These are phyloP conservation scores for Suillus bovinus DNA, from an alignment of 768 basidiomycete species.

Conservation along the genomic window DNA sequence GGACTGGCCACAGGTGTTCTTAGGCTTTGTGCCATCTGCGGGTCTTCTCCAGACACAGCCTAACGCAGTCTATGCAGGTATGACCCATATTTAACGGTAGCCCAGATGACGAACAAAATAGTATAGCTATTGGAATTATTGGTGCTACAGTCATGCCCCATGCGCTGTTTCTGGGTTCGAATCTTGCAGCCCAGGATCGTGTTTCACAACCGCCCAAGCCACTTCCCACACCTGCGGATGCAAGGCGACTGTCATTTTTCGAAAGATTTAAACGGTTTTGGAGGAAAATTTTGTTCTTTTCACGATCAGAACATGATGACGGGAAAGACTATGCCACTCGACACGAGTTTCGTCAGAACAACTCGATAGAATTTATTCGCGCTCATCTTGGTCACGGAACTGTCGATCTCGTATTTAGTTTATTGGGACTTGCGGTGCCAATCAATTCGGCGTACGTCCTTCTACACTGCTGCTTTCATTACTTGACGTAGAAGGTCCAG, in stretches of 20 bases:
- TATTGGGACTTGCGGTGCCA: constrained; percentile 46
- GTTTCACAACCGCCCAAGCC: constrained; percentile 24
- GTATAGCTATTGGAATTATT: constrained; percentile 38
- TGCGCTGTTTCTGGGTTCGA: constrained; percentile 54
- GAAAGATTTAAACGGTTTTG: constrained; percentile 4
- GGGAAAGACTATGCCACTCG: constrained; percentile 10
- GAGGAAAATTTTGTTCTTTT: constrained; percentile 11
- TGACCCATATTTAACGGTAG: constrained; percentile 1
- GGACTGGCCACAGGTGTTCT: constrained; percentile 42
- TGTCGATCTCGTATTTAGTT: constrained; percentile 45
- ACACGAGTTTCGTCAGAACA: constrained; percentile 31
- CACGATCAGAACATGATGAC: constrained; percentile 10
- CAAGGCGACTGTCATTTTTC: constrained; percentile 2
- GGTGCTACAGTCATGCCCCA: constrained; percentile 64
- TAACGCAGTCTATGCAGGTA: constrained; percentile 35
- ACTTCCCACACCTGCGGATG: constrained; percentile 13
- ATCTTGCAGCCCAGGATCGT: constrained; percentile 49
- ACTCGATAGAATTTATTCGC: constrained; percentile 35
- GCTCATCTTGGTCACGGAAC: constrained; percentile 44
- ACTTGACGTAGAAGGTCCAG: constrained; percentile 13
- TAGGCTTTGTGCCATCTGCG: constrained; percentile 38
- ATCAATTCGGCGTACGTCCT: constrained; percentile 42
- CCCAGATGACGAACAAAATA: constrained; percentile 19
- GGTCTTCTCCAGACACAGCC: constrained; percentile 40
- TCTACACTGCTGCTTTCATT: not conserved